Evolutionary conservation across 2,329 filamentous ascomycete species (phyloP), one percentile per base, ranked within the genome.

Genomic region (Bipolaris cookei): DNA sequence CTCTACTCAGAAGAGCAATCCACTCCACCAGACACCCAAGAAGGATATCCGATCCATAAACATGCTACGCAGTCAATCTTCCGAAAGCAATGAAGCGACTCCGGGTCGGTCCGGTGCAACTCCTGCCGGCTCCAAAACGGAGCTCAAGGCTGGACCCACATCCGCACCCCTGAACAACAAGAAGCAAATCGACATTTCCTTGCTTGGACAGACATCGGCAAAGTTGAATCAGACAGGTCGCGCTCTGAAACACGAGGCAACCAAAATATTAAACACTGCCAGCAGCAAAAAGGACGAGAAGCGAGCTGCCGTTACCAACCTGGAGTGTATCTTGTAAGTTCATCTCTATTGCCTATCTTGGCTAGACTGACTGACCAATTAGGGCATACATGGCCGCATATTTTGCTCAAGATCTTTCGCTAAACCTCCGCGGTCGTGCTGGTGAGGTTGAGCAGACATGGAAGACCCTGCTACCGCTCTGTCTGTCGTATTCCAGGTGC

Each of bases 291-390:
- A 75, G 35, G 75, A 78, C 23, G 65, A 70, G 41, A 76, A 77
- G 61, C 71, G 69, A 6, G 73, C 69, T 3, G 80, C 80, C 4
- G 71, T 79, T 32, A 78, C 75, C 44, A 72, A 75, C 28, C 47
- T 82, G n/a, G 80, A 82, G 58, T 80, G 78, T 41, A 75, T 82
- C 28, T 57, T 82, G 62, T 78, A 66, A 64, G 71, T 59, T 1
- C 18, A 13, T 8, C 1, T 4, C 16, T n/a, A 6, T 16, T 2
- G 3, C n/a, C 3, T 1, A 21, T 13, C 10, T 3, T 2, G 35
- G 18, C 13, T 23, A n/a, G 23, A 58, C 69, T 74, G 56, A 73
- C 69, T 74, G 56, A 73, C 51, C 34, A 37, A 11, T 4, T 14
- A 76, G 74, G 43, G 71, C 75, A 6, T 78, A 77, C 61, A 76